Base-by-base conservation (phyloP, 2,329 filamentous ascomycete genomes). In the Paraphaeosphaeria sporulosa region DNA sequence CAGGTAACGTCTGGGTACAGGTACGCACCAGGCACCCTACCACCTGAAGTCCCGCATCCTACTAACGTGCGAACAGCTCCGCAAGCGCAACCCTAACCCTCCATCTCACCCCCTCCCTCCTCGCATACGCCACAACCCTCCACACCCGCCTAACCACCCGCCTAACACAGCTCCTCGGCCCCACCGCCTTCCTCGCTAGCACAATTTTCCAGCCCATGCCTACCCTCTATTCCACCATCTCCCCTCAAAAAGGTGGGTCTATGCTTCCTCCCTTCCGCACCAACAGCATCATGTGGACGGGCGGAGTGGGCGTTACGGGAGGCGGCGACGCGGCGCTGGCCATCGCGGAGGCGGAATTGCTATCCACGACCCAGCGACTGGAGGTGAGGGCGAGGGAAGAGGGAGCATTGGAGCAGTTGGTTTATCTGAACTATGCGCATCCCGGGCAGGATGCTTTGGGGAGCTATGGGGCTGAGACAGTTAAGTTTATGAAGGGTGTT, bases 381-480 rank as follows among this genome's bases (percentile, higher is more conserved):
- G 43, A 50, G 36, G 40, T 42, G 2, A 46, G 47, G 13, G 59
- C 56, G 9, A 40, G 43, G 19, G 44, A 46, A 19, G 46, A 58
- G 4, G 49, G 36, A 12, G 36, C 2, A 3, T 2, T 42, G 6
- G 34, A n/a, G 38, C 47, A 55, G 7, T 58, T 48, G 7, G 25
- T 32, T 25, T 69, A 65, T 50, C 27, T 69, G 57, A 68, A 69
- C 38, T 65, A 69, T 59, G 67, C 65, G 17, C 55, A 60, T 47
- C 17, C 40, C 19, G 50, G 27, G 15, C 65, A 69, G 54, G 57
- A 64, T 52, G 51, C 59, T 2, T 46, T 71, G n/a, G 57, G 32
- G 12, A 62, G 59, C 46, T 71, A 68, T 61, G 68, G 68, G 32
- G 12, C 4, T 25, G 62, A 56, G 23, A 68, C 60, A 34, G 17